Evolutionary conservation across 805 yeast genomes (phyloP).

Genomic region (Pichia kluyveri): DNA sequence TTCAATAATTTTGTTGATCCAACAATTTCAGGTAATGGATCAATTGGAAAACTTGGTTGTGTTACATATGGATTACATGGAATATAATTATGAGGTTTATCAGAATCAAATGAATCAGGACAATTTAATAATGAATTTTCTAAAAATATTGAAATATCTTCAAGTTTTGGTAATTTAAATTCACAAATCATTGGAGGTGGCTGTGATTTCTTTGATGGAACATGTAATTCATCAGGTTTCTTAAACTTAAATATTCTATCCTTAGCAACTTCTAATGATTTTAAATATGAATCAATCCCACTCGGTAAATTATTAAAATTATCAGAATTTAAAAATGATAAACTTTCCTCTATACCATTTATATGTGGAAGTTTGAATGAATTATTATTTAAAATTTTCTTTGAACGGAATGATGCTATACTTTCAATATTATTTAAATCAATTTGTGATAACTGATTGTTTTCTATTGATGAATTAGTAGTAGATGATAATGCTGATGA

Average conservation of each 20-base stretch:
- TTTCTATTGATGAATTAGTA: background rate
- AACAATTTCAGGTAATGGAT: slow-evolving; percentile 59
- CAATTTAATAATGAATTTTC: slow-evolving; percentile 79
- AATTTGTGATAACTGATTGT: background rate
- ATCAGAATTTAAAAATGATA: slow-evolving; percentile 16
- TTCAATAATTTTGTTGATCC: slow-evolving; percentile 52
- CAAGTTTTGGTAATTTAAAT: slow-evolving; percentile 46
- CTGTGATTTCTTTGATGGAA: slow-evolving; percentile 8
- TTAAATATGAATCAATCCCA: slow-evolving; percentile 18
- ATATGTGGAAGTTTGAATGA: background rate
- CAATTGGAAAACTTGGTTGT: slow-evolving; percentile 83
- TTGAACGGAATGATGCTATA: slow-evolving; percentile 3
- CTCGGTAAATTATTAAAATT: slow-evolving; percentile 20
- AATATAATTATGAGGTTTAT: slow-evolving; percentile 61
- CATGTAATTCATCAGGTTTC: slow-evolving; percentile 7
- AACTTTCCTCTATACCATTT: slow-evolving; percentile 5
- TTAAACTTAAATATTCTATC: slow-evolving; percentile 16
- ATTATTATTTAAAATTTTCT: slow-evolving; percentile 1
- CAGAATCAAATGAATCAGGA: slow-evolving; percentile 91
- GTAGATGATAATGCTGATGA: slow-evolving; percentile 1
- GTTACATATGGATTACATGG: slow-evolving; percentile 86
- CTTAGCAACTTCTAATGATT: slow-evolving; percentile 25
- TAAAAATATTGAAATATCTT: slow-evolving; percentile 46
- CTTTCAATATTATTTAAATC: background rate
- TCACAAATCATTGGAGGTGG: slow-evolving; percentile 18